These are phyloP conservation scores for Microstegium vimineum DNA, from an alignment of 176 grass and related monocot genomes.

Conservation along the genomic window DNA sequence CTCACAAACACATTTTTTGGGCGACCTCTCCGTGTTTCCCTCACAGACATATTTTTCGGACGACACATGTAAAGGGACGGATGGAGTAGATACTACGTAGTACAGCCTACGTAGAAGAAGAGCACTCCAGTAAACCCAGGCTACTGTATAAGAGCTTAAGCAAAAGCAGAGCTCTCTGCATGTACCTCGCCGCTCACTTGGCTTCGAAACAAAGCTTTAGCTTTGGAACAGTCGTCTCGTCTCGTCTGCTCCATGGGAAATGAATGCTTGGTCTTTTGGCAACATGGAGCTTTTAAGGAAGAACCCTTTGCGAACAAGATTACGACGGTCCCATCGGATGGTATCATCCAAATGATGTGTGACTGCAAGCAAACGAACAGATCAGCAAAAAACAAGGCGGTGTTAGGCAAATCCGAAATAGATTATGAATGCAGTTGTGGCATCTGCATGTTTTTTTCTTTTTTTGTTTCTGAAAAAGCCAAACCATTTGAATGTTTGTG, in stretches of 20 bases:
- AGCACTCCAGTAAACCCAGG: not conserved
- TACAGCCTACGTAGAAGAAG: not conserved
- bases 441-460: not conserved
- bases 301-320: not conserved
- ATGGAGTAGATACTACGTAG: not conserved
- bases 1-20: too few species aligned
- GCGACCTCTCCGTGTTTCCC: too few species aligned
- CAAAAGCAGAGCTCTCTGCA: not conserved
- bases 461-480: not conserved
- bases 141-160: not conserved
- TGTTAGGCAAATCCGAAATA: not conserved
- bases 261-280: slow-evolving; percentile 15
- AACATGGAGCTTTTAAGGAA: slow-evolving; percentile 25
- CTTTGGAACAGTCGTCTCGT: not conserved
- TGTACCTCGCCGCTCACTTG: slow-evolving; percentile 9
- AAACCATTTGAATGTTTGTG: not conserved
- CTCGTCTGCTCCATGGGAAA: not conserved
- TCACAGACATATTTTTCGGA: too few species aligned
- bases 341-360: slow-evolving; percentile 3
- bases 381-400: not conserved
- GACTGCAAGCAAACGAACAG: not conserved
- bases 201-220: slow-evolving; percentile 42
- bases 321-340: not conserved
- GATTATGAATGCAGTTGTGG: not conserved
- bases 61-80: too few species aligned